Conservation (phyloP, 1,284 basidiomycete species). For the Microbotryum lychnidis-dioicae region DNA sequence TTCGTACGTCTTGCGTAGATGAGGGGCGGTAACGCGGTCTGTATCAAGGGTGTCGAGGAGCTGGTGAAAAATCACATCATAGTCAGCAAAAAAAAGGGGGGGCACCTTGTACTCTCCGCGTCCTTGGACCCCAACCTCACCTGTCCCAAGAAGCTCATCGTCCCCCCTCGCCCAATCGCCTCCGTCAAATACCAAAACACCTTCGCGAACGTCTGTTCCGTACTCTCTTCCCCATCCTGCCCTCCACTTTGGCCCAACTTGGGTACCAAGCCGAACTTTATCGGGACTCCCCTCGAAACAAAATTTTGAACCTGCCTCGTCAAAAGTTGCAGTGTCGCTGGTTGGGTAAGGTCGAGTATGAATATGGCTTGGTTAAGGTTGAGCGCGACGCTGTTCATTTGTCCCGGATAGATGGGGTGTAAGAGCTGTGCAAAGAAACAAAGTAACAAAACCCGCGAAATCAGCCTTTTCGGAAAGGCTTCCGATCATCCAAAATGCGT, state of each 20-base stretch:
- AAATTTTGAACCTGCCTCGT: constrained; percentile 56
- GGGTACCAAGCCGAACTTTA: constrained; percentile 77
- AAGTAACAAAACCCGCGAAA: no score
- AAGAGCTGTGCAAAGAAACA: constrained; percentile 49
- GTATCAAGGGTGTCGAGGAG: neutral
- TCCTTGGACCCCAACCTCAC: constrained; percentile 9
- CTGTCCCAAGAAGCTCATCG: constrained; percentile 42
- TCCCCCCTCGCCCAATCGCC: constrained; percentile 55
- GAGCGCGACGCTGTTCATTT: constrained; percentile 59
- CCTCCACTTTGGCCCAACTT: constrained; percentile 49
- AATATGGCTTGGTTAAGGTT: constrained; percentile 77
- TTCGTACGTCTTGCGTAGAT: constrained; percentile 35
- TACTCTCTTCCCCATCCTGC: constrained; percentile 43
- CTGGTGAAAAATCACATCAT: neutral
- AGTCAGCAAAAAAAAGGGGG: neutral
- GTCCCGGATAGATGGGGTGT: constrained; percentile 62
- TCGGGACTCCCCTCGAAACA: constrained; percentile 61
- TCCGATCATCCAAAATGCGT: no score
- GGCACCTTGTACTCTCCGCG: no score
- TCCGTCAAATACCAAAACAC: constrained; percentile 60
- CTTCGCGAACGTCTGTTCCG: constrained; percentile 53
- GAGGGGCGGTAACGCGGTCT: constrained; percentile 26
- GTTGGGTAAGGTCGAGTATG: constrained; percentile 64
- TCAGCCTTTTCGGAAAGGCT: no score
- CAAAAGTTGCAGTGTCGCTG: constrained; percentile 55